Conservation (phyloP, 2,329 filamentous ascomycete species). For the Parastagonospora avenae region DNA sequence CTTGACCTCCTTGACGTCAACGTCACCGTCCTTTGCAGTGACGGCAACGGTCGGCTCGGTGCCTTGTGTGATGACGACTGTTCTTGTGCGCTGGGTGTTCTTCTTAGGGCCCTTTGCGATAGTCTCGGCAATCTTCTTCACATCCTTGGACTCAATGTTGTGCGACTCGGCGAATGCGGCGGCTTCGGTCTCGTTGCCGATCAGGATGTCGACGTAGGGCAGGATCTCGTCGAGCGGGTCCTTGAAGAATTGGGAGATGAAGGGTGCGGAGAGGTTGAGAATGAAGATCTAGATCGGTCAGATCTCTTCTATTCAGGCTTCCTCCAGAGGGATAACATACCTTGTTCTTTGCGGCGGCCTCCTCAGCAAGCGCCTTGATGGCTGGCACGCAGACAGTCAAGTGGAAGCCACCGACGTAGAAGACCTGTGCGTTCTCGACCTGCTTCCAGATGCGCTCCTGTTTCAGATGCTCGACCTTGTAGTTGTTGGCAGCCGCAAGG, state of each 20-base stretch:
- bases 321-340: slow-evolving; percentile 43
- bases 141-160: slow-evolving; percentile 72
- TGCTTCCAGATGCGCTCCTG: slow-evolving; percentile 88
- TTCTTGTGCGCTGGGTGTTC: slow-evolving; percentile 81
- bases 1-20: slow-evolving; percentile 74
- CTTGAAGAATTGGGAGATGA: slow-evolving; percentile 98
- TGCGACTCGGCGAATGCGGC: slow-evolving; percentile 85
- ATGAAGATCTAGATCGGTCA: slow-evolving; percentile 66
- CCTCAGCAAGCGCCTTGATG: slow-evolving; percentile 85
- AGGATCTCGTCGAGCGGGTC: slow-evolving; percentile 84
- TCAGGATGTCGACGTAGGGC: slow-evolving; percentile 93
- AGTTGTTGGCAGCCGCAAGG: slow-evolving; percentile 94
- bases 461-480: slow-evolving; percentile 93
- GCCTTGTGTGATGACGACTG: slow-evolving; percentile 93
- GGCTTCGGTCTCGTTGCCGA: slow-evolving; percentile 97
- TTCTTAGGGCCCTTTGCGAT: slow-evolving; percentile 90
- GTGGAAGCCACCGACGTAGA: slow-evolving; percentile 96
- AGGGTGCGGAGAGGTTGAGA: slow-evolving; percentile 91
- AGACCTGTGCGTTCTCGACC: slow-evolving; percentile 84
- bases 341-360: slow-evolving; percentile 90
- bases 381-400: slow-evolving; percentile 94
- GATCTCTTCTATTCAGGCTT: background rate
- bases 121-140: slow-evolving; percentile 82
- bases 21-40: slow-evolving; percentile 67
- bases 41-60: slow-evolving; percentile 89